phyloP scores from a whole-genome alignment of 495 filamentous ascomycete genomes.

The Bryoglossum gracile region DNA sequence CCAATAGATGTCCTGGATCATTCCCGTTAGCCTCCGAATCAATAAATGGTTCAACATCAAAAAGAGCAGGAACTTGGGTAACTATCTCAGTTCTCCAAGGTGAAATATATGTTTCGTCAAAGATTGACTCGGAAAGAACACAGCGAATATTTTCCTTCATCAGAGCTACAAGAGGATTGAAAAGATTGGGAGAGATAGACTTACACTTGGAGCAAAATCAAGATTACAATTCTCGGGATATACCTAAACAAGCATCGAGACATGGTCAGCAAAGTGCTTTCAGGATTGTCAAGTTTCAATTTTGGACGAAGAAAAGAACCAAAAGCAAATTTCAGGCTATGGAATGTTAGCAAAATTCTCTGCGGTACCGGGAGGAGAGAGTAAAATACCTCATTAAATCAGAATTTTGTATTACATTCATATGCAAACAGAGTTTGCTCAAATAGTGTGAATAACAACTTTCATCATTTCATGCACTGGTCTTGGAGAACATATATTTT shows the following conservation, averaged over 20 bases:
- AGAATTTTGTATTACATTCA: slow-evolving; percentile 85
- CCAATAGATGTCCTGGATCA: too few relatives aligned
- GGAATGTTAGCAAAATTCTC: slow-evolving; percentile 13
- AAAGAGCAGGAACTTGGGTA: neutral
- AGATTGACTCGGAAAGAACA: slow-evolving; percentile 67
- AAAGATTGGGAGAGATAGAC: slow-evolving; percentile 8
- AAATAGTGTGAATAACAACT: slow-evolving; percentile 97
- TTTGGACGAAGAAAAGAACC: slow-evolving; percentile 7
- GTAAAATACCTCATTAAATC: slow-evolving; percentile 92
- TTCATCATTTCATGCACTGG: slow-evolving; percentile 55
- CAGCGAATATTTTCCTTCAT: slow-evolving; percentile 72
- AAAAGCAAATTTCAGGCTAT: slow-evolving; percentile 26
- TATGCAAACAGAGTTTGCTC: slow-evolving; percentile 61
- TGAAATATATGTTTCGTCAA: slow-evolving; percentile 75
- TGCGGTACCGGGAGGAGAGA: neutral
- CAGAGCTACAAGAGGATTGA: slow-evolving; percentile 36
- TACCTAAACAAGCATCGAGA: slow-evolving; percentile 15
- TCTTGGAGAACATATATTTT: slow-evolving; percentile 18
- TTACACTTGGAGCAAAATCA: neutral
- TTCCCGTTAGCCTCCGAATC: too few relatives aligned
- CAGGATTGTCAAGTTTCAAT: neutral
- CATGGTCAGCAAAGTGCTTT: slow-evolving; percentile 13
- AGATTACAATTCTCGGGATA: neutral
- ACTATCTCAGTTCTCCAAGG: slow-evolving; percentile 88
- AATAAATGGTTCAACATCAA: slow-evolving; percentile 1